These are phyloP conservation scores for Nannizziopsis arthrosporioides DNA, from an alignment of 2,329 filamentous ascomycete genomes.

Conservation along the genomic window DNA sequence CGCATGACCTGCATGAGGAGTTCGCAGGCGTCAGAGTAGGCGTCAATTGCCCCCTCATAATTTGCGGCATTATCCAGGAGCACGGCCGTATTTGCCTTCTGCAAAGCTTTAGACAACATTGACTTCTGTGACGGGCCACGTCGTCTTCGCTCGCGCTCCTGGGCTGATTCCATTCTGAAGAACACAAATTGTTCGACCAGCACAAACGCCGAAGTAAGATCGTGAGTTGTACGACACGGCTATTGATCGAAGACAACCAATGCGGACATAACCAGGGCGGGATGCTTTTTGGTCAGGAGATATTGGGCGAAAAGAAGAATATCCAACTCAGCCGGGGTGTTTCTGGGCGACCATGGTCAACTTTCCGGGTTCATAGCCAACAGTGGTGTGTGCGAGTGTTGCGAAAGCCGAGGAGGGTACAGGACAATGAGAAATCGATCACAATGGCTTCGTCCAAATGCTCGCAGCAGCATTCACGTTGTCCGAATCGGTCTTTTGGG, in stretches of 20 bases:
- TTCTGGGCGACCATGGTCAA: too few species aligned
- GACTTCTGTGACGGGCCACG: conserved; percentile 67
- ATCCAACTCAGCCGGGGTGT: too few species aligned
- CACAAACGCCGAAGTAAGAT: neutral
- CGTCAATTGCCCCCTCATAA: conserved; percentile 78
- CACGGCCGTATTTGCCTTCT: conserved; percentile 92
- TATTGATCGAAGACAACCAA: too few species aligned
- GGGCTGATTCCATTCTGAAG: conserved; percentile 3
- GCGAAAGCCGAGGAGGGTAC: too few species aligned
- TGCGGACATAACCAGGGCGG: too few species aligned
- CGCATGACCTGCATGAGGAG: conserved; percentile 79
- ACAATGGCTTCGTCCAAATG: neutral
- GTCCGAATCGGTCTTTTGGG: neutral
- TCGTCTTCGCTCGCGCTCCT: conserved; percentile 6
- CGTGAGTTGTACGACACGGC: neutral
- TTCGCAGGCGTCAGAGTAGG: conserved; percentile 82
- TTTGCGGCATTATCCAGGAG: conserved; percentile 93
- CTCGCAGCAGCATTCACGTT: neutral
- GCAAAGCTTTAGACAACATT: conserved; percentile 89
- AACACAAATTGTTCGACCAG: neutral
- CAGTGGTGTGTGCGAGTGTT: too few species aligned
- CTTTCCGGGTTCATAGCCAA: too few species aligned
- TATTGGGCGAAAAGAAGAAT: too few species aligned
- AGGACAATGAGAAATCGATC: neutral
- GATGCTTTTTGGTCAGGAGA: too few species aligned